Conservation (phyloP, 257 asterid species). For the Coffea canephora region DNA sequence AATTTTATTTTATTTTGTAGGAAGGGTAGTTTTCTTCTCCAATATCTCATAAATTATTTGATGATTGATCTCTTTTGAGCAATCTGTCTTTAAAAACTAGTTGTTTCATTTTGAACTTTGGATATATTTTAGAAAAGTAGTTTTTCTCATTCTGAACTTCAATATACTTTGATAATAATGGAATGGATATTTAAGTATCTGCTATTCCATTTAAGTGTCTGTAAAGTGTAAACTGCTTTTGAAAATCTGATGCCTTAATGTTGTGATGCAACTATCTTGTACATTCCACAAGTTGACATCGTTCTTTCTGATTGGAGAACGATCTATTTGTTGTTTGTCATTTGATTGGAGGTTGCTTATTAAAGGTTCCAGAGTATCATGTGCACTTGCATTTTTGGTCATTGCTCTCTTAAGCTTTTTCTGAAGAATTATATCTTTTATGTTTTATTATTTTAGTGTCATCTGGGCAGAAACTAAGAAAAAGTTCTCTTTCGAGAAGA, state of each 20-base stretch:
- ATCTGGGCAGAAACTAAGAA: not conserved
- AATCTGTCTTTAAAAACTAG: not conserved
- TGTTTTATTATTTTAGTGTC: not conserved
- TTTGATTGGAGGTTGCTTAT: not conserved
- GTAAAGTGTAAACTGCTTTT: not conserved
- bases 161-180: not conserved
- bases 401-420: not conserved
- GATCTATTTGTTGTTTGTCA: not conserved
- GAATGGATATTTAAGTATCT: not conserved
- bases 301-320: not conserved
- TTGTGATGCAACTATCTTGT: not conserved
- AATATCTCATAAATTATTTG: not conserved
- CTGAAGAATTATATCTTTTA: not conserved
- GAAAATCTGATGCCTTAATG: not conserved
- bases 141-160: slow-evolving; percentile 4
- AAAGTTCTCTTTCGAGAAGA: not conserved
- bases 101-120: not conserved
- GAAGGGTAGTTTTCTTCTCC: not conserved
- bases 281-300: not conserved
- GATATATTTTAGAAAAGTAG: not conserved
- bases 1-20: no score
- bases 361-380: not conserved
- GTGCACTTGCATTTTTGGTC: not conserved
- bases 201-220: not conserved
- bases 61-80: not conserved